These are phyloP conservation scores for Fusarium chaquense DNA, from an alignment of 2,329 filamentous ascomycete genomes.

Conservation along the genomic window DNA sequence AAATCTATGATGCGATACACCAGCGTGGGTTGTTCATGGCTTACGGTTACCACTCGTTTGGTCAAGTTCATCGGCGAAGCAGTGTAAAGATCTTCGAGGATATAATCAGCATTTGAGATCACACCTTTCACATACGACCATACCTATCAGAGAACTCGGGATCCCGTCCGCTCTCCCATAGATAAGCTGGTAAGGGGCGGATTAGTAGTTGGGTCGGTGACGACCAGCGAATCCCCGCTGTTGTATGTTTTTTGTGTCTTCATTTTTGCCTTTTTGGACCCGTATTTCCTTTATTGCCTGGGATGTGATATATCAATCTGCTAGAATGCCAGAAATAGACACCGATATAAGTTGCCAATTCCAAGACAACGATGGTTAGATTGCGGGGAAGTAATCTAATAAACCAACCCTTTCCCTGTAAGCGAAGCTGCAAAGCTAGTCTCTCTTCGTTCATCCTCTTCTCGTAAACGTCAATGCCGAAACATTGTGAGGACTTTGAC, in stretches of 20 bases:
- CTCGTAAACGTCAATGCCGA: constrained; percentile 35
- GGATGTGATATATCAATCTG: background rate
- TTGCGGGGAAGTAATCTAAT: constrained; percentile 16
- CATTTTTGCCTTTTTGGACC: background rate
- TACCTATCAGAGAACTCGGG: constrained; percentile 25
- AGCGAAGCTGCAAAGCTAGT: background rate
- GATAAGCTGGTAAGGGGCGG: background rate
- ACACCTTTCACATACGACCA: constrained; percentile 23
- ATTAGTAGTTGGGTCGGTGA: background rate
- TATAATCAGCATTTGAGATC: background rate
- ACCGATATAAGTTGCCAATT: constrained; percentile 7
- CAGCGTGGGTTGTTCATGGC: background rate
- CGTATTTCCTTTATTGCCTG: background rate
- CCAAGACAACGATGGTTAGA: constrained; percentile 14
- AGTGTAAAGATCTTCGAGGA: background rate
- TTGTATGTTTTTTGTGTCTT: background rate
- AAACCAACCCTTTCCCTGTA: constrained; percentile 1
- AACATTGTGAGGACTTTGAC: background rate
- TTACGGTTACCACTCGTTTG: background rate
- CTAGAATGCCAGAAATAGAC: background rate
- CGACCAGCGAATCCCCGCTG: background rate
- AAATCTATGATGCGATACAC: constrained; percentile 6
- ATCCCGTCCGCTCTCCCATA: constrained; percentile 31
- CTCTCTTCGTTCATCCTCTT: constrained; percentile 23
- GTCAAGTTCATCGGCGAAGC: background rate